phyloP scores from a whole-genome alignment of 345 rosid species.

The Punica granatum region DNA sequence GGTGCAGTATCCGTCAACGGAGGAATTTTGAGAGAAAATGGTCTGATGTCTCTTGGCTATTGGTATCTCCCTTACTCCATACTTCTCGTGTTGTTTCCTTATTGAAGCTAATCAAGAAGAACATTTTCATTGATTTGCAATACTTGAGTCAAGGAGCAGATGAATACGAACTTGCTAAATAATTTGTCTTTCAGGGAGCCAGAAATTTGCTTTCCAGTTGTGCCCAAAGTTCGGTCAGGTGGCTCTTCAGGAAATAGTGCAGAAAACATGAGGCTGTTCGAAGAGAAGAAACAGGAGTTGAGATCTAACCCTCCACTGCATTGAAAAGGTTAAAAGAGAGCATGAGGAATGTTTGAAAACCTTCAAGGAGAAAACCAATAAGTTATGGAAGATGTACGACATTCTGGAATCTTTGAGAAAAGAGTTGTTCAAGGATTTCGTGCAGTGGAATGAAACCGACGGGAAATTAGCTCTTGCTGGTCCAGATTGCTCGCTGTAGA shows the following conservation, averaged over 20 bases:
- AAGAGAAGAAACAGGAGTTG: conserved; percentile 8
- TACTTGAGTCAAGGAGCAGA: background rate
- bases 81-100: background rate
- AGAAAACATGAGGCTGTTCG: background rate
- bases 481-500: too few relatives aligned
- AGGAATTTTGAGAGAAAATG: conserved; percentile 36
- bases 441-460: too few relatives aligned
- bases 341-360: conserved; percentile 9
- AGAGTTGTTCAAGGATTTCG: background rate
- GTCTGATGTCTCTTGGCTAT: conserved; percentile 30
- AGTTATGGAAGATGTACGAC: background rate
- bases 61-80: conserved; percentile 26
- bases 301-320: background rate
- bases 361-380: background rate
- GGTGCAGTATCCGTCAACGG: conserved; percentile 60
- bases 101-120: background rate
- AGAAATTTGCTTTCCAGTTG: conserved; percentile 32
- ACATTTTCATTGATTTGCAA: background rate
- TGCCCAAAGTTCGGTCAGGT: background rate
- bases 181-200: conserved; percentile 25
- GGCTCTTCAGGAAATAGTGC: background rate
- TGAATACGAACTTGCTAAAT: background rate
- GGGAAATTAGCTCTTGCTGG: too few relatives aligned
- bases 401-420: background rate
- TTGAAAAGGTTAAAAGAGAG: background rate